phyloP scores from a whole-genome alignment of 768 basidiomycete genomes.

The Amanita polypyramis region DNA sequence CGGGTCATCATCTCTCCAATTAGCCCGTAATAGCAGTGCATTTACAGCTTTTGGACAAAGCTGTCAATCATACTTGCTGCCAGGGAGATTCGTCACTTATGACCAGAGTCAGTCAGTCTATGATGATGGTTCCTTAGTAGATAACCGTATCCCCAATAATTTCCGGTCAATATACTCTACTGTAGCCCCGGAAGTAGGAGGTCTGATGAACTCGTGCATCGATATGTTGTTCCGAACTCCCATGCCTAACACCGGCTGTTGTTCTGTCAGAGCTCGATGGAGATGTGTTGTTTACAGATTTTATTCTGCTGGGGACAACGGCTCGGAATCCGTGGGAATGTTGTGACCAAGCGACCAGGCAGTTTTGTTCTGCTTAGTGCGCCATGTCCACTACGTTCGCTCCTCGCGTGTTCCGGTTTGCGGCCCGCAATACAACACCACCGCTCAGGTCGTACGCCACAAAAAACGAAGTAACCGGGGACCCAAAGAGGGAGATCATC shows the following conservation, averaged over 20 bases:
- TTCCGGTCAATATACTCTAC: not conserved
- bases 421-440: constrained; percentile 21
- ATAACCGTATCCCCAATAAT: not conserved
- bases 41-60: constrained; percentile 1
- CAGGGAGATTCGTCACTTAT: too few species aligned
- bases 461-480: constrained; percentile 31
- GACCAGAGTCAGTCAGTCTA: not conserved
- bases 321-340: constrained; percentile 7
- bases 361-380: not conserved
- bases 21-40: not conserved
- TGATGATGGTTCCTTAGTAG: not conserved
- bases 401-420: constrained; percentile 20
- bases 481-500: constrained; percentile 62
- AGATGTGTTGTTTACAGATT: too few species aligned
- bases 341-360: not conserved
- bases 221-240: too few species aligned
- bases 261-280: too few species aligned
- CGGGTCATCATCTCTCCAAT: constrained; percentile 1
- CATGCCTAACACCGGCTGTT: too few species aligned
- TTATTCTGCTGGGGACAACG: too few species aligned
- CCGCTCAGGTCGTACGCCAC: constrained; percentile 28
- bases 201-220: too few species aligned
- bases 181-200: not conserved
- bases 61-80: not conserved
- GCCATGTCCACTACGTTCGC: constrained; percentile 31